Percentiles rank a stretch among this genome's conserved stretches.
These are phyloP conservation scores for Trichophyton simii DNA, from an alignment of 2,329 filamentous ascomycete species.

Conservation along the genomic window DNA sequence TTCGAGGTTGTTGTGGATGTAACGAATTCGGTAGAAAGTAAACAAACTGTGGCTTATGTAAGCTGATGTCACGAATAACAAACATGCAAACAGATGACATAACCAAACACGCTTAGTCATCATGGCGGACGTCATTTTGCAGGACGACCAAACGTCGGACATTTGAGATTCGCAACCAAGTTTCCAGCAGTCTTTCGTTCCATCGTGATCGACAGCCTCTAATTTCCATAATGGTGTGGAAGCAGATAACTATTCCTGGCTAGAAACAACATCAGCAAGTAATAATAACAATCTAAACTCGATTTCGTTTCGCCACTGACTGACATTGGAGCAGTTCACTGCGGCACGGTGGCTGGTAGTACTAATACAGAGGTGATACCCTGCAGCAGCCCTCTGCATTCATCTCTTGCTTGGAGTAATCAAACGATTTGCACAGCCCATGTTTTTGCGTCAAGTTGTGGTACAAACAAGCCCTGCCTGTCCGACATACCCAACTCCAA, in stretches of 20 bases:
- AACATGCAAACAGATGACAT: background rate
- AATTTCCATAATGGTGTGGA: too few species aligned
- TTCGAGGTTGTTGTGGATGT: background rate
- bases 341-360: too few species aligned
- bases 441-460: background rate
- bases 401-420: background rate
- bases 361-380: too few species aligned
- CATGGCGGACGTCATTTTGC: background rate
- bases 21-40: conserved; percentile 2
- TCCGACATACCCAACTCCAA: background rate
- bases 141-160: background rate
- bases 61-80: background rate
- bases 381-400: background rate
- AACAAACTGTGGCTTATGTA: background rate
- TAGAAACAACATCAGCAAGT: too few species aligned
- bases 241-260: background rate
- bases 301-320: too few species aligned
- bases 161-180: too few species aligned
- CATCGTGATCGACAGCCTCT: too few species aligned
- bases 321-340: background rate
- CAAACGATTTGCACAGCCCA: background rate
- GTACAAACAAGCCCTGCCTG: background rate
- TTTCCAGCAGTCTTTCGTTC: too few species aligned
- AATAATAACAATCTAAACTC: too few species aligned
- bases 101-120: background rate